Evolutionary conservation across 148 eudicot species (phyloP), one percentile per base, ranked within the genome.

Genomic region (Vaccinium macrocarpon): DNA sequence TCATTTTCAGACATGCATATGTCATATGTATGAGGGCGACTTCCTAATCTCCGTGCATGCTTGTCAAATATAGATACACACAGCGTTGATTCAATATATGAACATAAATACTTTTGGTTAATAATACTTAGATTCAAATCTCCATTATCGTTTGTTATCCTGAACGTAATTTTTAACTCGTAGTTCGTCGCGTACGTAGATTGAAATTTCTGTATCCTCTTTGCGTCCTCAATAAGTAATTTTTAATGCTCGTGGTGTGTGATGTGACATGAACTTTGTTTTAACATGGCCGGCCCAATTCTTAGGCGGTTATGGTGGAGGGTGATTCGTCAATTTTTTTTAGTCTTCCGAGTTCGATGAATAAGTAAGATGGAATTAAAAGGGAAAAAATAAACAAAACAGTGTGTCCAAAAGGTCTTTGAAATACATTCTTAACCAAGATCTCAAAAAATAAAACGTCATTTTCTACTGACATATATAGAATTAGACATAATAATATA

Each of bases 1-100:
- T 87, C 79, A 78, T 74, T 85, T 83, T 49, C 82, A 80, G 76
- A 68, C 42, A 68, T 14, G 18, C 42, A 14, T 25, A 5, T 12
- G 35, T 0, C 57, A 12, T 53, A 53, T 55, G 57, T 13, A 0
- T 13, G 73, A 68, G 38, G 6, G 73, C 72, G 35, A 66, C 16
- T 66, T n/a, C 68, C n/a, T 61, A 21, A 61, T 29, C 42, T 68
- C 14, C 35, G 29, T 27, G 42, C 73, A 68, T 27, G 42, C 73
- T 27, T 35, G 38, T 68, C 38, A 13, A 68, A 27, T 23, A 21
- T 61, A 61, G 2, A 61, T 61, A 16, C 8, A 53, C 14, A 13
- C 7, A 4, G 6, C 46, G 5, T 42, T 42, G 46, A 42, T 42
- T 0, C 46, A 42, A 42, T 42, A 42, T 42, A 42, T 42, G 6